phyloP scores from a whole-genome alignment of 495 filamentous ascomycete species.

The Tuber borchii region DNA sequence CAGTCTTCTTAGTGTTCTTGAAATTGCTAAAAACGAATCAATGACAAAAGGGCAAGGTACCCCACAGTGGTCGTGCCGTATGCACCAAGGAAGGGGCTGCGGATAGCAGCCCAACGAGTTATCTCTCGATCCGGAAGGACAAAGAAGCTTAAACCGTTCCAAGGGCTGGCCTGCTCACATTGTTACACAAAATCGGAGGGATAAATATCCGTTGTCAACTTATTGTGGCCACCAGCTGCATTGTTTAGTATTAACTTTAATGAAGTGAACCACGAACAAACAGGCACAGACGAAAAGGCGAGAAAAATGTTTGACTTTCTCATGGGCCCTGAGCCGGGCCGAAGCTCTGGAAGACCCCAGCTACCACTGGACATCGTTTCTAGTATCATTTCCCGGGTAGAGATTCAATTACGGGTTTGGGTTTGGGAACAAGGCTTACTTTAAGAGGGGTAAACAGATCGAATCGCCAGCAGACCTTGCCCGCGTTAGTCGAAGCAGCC shows the following conservation, averaged over 20 bases:
- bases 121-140: background rate
- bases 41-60: background rate
- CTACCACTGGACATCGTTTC: constrained; percentile 32
- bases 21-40: background rate
- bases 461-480: constrained; percentile 34
- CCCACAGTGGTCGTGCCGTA: background rate
- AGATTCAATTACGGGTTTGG: constrained; percentile 5
- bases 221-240: background rate
- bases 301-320: background rate
- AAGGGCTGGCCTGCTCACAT: background rate
- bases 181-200: constrained; percentile 1
- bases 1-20: background rate
- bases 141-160: background rate
- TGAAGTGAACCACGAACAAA: background rate
- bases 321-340: constrained; percentile 9
- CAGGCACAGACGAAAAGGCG: background rate
- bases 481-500: constrained; percentile 24
- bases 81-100: background rate
- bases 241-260: background rate
- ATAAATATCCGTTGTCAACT: background rate
- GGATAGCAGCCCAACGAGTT: background rate
- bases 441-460: constrained; percentile 10
- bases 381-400: constrained; percentile 25
- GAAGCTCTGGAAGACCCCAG: constrained; percentile 23
- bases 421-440: constrained; percentile 6